Base-by-base conservation (phyloP, 257 asterid species). In the Solanum pennellii region DNA sequence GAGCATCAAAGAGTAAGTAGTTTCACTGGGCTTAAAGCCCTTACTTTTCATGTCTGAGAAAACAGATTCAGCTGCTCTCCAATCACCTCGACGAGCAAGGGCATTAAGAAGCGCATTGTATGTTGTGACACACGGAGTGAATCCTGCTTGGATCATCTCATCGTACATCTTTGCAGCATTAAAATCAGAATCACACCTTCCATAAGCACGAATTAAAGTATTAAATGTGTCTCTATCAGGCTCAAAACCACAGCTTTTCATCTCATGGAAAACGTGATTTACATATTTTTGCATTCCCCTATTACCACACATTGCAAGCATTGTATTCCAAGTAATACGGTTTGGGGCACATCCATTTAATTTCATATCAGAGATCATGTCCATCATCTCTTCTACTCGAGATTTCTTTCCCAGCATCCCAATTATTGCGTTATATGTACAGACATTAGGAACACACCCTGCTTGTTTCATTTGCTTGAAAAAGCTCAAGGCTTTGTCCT, bases 331-430 rank as follows among this genome's bases (percentile, higher is more conserved):
- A n/a, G 99, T 97, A 39, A 95, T 89, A 83, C 94, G 97, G 88
- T 95, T 93, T 47, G 99, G 98, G 11, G 86, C 90, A 87, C 98
- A 95, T 16, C 98, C 99, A 77, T 92, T 94, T 56, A 89, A 72
- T 92, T 95, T 97, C 99, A 97, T 95, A 49, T 95, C 99, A 31
- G 87, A 86, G 29, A 94, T 85, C 65, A 97, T 86, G 75, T 91
- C 95, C 96, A 95, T 95, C 98, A 96, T 95, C 83, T 94, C 95
- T 31, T 97, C 98, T n/a, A 92, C 52, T 10, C 98, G 94, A 8
- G 92, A 93, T 92, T 93, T 95, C 93, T 94, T 97, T 85, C 98
- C 99, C 71, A 97, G 93, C 98, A 95, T 95, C 88, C 98, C 97
- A 41, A 95, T 93, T 82, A 95, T 93, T 7, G 99, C 93, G 73